Evolutionary conservation across 2,329 filamentous ascomycete genomes (phyloP).

Genomic region (Neobulgaria alba): DNA sequence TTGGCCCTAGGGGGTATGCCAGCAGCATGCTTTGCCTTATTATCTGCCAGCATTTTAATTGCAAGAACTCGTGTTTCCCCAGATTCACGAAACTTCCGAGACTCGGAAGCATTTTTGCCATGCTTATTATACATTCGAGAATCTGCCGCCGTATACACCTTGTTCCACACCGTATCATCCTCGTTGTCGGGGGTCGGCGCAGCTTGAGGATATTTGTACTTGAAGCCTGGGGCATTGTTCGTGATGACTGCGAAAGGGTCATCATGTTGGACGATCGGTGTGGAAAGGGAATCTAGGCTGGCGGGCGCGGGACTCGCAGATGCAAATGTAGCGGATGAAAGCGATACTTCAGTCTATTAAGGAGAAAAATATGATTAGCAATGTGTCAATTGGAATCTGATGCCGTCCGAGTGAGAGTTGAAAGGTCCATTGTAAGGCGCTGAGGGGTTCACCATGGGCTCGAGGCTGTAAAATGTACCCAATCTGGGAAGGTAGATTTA

Average conservation of each 20-base stretch:
- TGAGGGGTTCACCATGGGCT: too few relatives aligned
- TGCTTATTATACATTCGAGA: constrained; percentile 26
- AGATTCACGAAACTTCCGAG: constrained; percentile 18
- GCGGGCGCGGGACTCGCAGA: background rate
- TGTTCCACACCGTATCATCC: constrained; percentile 26
- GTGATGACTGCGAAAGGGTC: constrained; percentile 7
- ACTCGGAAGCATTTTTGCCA: constrained; percentile 21
- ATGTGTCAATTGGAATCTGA: too few relatives aligned
- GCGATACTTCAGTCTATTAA: background rate
- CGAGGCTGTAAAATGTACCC: too few relatives aligned
- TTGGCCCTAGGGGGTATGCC: background rate
- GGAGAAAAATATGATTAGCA: background rate
- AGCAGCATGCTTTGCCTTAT: constrained; percentile 19
- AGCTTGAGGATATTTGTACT: constrained; percentile 28
- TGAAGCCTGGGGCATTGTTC: constrained; percentile 21
- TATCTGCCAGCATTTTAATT: constrained; percentile 21
- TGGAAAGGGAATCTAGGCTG: background rate
- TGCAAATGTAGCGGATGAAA: too few relatives aligned
- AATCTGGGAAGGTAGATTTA: background rate
- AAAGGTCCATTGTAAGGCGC: too few relatives aligned
- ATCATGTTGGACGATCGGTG: background rate
- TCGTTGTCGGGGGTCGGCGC: constrained; percentile 25
- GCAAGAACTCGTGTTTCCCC: constrained; percentile 22
- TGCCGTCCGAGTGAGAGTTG: too few relatives aligned
- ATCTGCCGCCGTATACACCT: constrained; percentile 27